phyloP scores from a whole-genome alignment of 2,329 filamentous ascomycete genomes.

The Fusarium sacchari region DNA sequence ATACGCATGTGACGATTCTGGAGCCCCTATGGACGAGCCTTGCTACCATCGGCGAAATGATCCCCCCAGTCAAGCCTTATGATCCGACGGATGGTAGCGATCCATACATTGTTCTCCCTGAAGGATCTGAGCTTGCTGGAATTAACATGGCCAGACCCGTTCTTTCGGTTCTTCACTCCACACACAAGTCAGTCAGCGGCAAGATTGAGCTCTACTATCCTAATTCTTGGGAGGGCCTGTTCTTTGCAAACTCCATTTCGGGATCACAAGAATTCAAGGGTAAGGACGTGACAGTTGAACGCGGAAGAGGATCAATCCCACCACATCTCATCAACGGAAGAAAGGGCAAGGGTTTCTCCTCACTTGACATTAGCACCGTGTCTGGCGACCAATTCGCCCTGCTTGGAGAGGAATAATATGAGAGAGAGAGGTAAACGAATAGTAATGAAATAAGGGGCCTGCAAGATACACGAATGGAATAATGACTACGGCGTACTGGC shows the following conservation, averaged over 20 bases:
- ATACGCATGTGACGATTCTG: slow-evolving; percentile 50
- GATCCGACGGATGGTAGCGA: slow-evolving; percentile 33
- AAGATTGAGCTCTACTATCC: slow-evolving; percentile 57
- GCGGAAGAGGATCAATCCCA: slow-evolving; percentile 46
- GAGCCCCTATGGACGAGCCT: slow-evolving; percentile 56
- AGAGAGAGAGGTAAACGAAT: neutral
- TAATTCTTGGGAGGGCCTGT: slow-evolving; percentile 59
- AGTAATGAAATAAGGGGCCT: neutral
- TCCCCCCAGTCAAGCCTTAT: slow-evolving; percentile 24
- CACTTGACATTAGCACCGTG: slow-evolving; percentile 46
- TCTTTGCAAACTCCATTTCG: slow-evolving; percentile 53
- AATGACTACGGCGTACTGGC: slow-evolving; percentile 10
- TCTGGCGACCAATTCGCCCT: slow-evolving; percentile 44
- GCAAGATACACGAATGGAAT: neutral
- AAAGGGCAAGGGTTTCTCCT: slow-evolving; percentile 55
- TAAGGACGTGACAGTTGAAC: slow-evolving; percentile 53
- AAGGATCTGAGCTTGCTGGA: neutral
- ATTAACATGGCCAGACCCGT: slow-evolving; percentile 18
- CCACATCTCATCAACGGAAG: slow-evolving; percentile 48
- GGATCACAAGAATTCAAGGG: slow-evolving; percentile 55
- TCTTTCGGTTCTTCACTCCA: slow-evolving; percentile 51
- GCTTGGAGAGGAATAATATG: slow-evolving; percentile 35
- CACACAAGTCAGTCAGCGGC: slow-evolving; percentile 59
- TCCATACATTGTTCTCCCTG: slow-evolving; percentile 31
- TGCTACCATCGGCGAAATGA: slow-evolving; percentile 4